A percentile compares a stretch with the other conserved stretches of the same genome.
These are phyloP conservation scores for Perkinsus marinus DNA, from an alignment of 169 alveolate genomes.

Conservation along the genomic window DNA sequence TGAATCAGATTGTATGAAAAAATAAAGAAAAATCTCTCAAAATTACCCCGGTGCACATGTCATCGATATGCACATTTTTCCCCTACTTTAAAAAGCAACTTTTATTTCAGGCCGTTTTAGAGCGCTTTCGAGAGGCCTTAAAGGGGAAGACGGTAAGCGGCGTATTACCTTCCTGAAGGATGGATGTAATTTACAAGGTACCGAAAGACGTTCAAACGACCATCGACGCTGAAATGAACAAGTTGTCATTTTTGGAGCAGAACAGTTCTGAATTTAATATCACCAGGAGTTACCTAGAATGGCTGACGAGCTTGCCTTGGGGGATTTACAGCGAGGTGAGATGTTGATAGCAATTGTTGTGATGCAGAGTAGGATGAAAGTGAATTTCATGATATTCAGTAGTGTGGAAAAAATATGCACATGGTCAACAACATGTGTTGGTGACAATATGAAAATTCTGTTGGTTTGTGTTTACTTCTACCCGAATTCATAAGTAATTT, in stretches of 20 bases:
- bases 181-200: not conserved
- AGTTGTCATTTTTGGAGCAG: conserved; percentile 44
- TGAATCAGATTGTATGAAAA: too few species aligned
- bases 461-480: too few species aligned
- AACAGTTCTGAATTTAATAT: conserved; percentile 45
- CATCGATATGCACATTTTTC: not conserved
- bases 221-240: conserved; percentile 41
- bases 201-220: not conserved
- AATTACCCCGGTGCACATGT: too few species aligned
- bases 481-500: too few species aligned
- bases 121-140: conserved; percentile 14
- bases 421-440: too few species aligned
- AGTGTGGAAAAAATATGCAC: too few species aligned
- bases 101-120: not conserved
- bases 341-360: too few species aligned
- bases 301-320: conserved; percentile 50
- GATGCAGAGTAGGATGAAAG: too few species aligned
- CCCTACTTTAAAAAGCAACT: too few species aligned
- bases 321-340: conserved; percentile 34
- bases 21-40: too few species aligned
- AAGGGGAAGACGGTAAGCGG: conserved; percentile 29
- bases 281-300: conserved; percentile 47
- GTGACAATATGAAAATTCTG: too few species aligned
- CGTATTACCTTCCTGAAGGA: not conserved
- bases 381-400: too few species aligned